Evolutionary conservation across 148 eudicot genomes (phyloP).

Genomic region (Rhododendron williamsianum): DNA sequence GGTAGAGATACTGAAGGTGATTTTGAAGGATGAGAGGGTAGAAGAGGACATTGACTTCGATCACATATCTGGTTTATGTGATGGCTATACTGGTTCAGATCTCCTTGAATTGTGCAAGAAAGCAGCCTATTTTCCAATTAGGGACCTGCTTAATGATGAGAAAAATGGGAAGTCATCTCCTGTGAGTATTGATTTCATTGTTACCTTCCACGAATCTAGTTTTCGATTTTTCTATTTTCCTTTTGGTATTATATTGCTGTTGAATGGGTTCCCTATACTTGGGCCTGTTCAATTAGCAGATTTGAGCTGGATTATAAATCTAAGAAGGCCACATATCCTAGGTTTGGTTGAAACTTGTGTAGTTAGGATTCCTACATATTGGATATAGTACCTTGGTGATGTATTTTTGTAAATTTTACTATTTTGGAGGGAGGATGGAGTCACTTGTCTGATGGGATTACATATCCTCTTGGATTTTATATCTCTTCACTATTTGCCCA

Average conservation of each 20-base stretch:
- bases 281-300: background rate
- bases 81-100: conserved; percentile 93
- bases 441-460: background rate
- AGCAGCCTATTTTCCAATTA: conserved; percentile 89
- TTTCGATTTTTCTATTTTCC: background rate
- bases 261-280: background rate
- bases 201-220: conserved; percentile 1
- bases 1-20: conserved; percentile 67
- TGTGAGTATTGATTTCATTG: conserved; percentile 30
- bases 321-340: background rate
- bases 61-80: conserved; percentile 61
- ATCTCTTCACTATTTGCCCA: background rate
- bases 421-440: background rate
- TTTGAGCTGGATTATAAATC: background rate
- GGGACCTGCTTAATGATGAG: conserved; percentile 81
- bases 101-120: conserved; percentile 81
- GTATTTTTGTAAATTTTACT: background rate
- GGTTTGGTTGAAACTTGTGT: background rate
- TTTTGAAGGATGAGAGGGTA: conserved; percentile 70
- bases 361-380: background rate
- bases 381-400: background rate
- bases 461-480: background rate
- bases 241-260: background rate
- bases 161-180: conserved; percentile 56
- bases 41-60: conserved; percentile 63